Evolutionary conservation across 805 yeast genomes (phyloP).

Genomic region (Hanseniaspora pseudoguilliermondii): DNA sequence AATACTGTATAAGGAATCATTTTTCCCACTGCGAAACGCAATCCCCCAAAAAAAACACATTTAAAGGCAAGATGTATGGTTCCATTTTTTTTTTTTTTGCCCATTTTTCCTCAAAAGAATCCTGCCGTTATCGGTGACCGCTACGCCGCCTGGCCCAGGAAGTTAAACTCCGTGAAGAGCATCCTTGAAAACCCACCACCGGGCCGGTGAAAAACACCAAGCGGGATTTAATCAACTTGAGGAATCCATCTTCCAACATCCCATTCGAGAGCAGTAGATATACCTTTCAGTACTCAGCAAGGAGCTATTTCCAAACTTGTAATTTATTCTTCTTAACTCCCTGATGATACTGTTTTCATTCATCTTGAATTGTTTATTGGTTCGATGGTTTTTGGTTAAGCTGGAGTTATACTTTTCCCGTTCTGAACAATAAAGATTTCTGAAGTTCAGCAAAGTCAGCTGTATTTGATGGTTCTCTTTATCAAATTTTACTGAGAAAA

Average conservation of each 20-base stretch:
- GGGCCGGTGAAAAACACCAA: neutral
- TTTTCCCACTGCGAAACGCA: no score
- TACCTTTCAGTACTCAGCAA: neutral
- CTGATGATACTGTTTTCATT: neutral
- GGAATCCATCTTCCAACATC: neutral
- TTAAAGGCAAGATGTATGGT: no score
- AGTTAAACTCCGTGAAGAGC: neutral
- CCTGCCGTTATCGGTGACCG: neutral
- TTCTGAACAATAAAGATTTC: neutral
- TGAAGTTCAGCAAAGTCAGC: neutral
- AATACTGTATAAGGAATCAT: no score
- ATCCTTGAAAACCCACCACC: neutral
- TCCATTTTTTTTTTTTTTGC: no score
- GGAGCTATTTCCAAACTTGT: neutral
- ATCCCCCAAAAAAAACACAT: no score
- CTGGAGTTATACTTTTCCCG: neutral
- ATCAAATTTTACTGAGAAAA: constrained; percentile 15
- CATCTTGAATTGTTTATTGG: neutral
- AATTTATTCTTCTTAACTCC: neutral
- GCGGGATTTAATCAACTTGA: neutral
- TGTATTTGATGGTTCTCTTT: neutral
- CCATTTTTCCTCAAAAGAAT: no score
- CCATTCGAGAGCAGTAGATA: neutral
- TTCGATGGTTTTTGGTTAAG: neutral
- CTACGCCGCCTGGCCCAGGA: neutral